Conservation (phyloP, 345 rosid genomes). For the Orychophragmus violaceus region DNA sequence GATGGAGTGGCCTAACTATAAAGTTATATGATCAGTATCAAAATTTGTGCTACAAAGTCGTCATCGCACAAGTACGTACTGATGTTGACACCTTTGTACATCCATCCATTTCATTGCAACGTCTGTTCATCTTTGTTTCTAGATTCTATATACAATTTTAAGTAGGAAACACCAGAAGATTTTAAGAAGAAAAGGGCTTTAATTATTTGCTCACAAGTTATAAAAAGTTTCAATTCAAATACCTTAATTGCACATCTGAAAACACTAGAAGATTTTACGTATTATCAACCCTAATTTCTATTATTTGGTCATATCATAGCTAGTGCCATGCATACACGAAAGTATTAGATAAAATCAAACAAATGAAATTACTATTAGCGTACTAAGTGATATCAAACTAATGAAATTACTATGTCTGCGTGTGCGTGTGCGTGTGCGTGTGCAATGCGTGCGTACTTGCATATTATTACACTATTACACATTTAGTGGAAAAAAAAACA, state of each 20-base stretch:
- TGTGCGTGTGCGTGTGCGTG: not conserved
- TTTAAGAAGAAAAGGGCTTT: no score
- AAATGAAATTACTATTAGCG: not conserved
- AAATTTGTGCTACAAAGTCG: conserved; percentile 13
- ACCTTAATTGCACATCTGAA: not conserved
- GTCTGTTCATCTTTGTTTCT: not conserved
- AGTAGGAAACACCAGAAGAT: not conserved
- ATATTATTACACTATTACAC: not conserved
- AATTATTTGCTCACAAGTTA: no score
- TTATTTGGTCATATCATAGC: not conserved
- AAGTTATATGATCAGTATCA: conserved; percentile 6
- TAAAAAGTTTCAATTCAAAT: not conserved
- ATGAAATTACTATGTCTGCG: not conserved
- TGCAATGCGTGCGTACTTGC: not conserved
- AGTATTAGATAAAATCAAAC: not conserved
- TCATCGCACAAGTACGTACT: conserved; percentile 31
- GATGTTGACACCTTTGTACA: conserved; percentile 29
- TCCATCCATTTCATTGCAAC: conserved; percentile 11
- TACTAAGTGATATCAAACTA: conserved; percentile 1
- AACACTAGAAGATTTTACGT: not conserved
- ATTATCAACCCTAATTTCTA: not conserved
- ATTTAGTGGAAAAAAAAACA: not conserved
- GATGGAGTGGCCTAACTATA: conserved; percentile 15
- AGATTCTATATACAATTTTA: not conserved
- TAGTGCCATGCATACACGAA: not conserved